Conservation (phyloP, 768 basidiomycete species). For the Tricholoma furcatifolium region DNA sequence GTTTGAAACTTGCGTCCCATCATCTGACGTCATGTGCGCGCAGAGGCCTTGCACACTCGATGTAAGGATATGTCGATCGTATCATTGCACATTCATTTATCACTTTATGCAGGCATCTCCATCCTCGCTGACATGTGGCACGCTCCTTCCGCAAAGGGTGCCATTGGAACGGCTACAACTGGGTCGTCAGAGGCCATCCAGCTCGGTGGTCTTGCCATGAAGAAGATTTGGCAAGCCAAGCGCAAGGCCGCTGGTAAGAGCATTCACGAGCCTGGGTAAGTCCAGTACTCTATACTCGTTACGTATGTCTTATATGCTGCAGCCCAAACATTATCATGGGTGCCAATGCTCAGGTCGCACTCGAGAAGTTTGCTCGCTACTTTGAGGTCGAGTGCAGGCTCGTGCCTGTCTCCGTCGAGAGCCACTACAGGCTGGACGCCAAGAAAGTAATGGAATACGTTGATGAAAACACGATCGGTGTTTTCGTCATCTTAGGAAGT, state of each 20-base stretch:
- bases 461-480: conserved; percentile 75
- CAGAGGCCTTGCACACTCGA: conserved; percentile 53
- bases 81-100: not conserved
- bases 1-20: not conserved
- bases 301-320: not conserved
- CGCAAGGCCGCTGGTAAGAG: conserved; percentile 65
- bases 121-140: conserved; percentile 68
- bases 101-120: conserved; percentile 34
- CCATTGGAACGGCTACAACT: conserved; percentile 71
- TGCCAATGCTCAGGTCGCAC: conserved; percentile 70
- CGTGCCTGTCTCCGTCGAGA: conserved; percentile 50
- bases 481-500: conserved; percentile 54
- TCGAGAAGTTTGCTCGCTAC: conserved; percentile 72
- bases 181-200: conserved; percentile 73
- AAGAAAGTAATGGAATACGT: conserved; percentile 63
- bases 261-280: conserved; percentile 76
- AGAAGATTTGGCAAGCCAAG: conserved; percentile 66
- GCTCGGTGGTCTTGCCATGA: conserved; percentile 76
- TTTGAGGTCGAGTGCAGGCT: conserved; percentile 67
- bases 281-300: not conserved
- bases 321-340: conserved; percentile 68
- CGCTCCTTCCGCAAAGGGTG: conserved; percentile 58
- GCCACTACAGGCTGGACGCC: conserved; percentile 55
- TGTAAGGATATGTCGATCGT: conserved; percentile 27
- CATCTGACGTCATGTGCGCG: not conserved